Conservation (phyloP, 2,329 filamentous ascomycete genomes). For the Pleurostoma richardsiae region DNA sequence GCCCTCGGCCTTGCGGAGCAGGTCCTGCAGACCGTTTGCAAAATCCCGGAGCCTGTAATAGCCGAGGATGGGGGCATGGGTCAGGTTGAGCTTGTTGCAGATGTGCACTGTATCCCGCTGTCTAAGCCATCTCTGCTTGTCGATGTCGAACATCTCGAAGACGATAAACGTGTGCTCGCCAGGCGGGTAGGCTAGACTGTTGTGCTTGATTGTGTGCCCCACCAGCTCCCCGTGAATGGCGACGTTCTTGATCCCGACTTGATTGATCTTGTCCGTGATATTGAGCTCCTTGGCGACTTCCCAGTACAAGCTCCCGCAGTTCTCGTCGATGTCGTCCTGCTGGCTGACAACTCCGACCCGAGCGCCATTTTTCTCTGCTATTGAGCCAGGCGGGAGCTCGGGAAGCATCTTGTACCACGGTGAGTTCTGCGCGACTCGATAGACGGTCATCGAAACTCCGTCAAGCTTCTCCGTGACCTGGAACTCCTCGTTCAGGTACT, state of each 20-base stretch:
- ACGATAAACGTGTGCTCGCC: slow-evolving; percentile 17
- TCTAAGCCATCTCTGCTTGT: slow-evolving; percentile 10
- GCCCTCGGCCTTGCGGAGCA: slow-evolving; percentile 21
- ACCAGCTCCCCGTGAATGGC: slow-evolving; percentile 22
- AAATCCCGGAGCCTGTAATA: slow-evolving; percentile 6
- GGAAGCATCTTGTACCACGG: slow-evolving; percentile 12
- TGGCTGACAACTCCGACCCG: slow-evolving; percentile 16
- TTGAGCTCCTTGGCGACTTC: slow-evolving; percentile 12
- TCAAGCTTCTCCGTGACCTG: slow-evolving; percentile 27
- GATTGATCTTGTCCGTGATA: slow-evolving; percentile 13
- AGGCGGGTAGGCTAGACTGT: slow-evolving; percentile 18
- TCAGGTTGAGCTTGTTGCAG: slow-evolving; percentile 9
- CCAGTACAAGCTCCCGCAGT: slow-evolving; percentile 14
- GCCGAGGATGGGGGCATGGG: slow-evolving; percentile 15
- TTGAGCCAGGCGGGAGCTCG: slow-evolving; percentile 3
- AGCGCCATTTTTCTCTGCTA: neutral
- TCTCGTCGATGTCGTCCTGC: slow-evolving; percentile 11
- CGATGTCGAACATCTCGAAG: slow-evolving; percentile 19
- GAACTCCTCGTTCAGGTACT: slow-evolving; percentile 9
- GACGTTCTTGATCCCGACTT: slow-evolving; percentile 13
- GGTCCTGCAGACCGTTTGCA: slow-evolving; percentile 10
- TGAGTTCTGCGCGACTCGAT: slow-evolving; percentile 14
- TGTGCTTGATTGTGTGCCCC: slow-evolving; percentile 16
- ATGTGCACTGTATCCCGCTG: slow-evolving; percentile 4
- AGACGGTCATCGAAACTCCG: slow-evolving; percentile 22